These are phyloP conservation scores for Vanilla planifolia DNA, from an alignment of 106 monocot species.

Conservation along the genomic window DNA sequence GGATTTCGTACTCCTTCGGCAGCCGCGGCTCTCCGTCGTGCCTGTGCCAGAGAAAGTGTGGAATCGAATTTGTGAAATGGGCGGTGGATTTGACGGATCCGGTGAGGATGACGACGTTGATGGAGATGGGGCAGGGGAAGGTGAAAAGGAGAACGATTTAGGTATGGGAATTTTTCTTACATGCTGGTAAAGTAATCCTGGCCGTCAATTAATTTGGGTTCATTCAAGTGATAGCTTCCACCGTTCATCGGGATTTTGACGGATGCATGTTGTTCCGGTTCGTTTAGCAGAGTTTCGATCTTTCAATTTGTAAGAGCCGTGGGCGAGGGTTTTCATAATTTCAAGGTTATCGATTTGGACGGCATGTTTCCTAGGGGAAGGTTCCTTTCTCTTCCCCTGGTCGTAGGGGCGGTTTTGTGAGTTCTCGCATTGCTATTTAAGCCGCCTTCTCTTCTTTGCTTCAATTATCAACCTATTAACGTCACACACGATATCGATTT, in stretches of 20 bases:
- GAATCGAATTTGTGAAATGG: conserved; percentile 80
- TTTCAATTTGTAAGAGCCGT: background rate
- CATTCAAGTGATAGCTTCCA: background rate
- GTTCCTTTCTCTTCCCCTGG: conserved; percentile 7
- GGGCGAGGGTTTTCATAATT: background rate
- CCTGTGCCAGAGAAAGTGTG: conserved; percentile 61
- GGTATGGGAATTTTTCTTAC: background rate
- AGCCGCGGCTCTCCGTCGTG: conserved; percentile 83
- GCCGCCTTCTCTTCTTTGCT: no score
- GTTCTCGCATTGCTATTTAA: background rate
- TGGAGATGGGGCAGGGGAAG: conserved; percentile 6
- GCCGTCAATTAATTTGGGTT: background rate
- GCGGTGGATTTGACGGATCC: conserved; percentile 41
- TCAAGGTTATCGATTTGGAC: background rate
- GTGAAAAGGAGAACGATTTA: conserved; percentile 12
- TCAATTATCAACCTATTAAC: no score
- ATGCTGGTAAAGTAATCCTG: background rate
- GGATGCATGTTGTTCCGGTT: no score
- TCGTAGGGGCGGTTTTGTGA: conserved; percentile 10
- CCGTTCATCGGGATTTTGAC: background rate
- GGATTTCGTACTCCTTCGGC: conserved; percentile 62
- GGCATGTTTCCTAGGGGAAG: conserved; percentile 11
- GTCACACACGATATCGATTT: background rate
- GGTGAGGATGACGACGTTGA: background rate
- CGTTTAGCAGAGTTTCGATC: no score